Evolutionary conservation across 257 asterid species (phyloP).

Genomic region (Nicotiana attenuata): DNA sequence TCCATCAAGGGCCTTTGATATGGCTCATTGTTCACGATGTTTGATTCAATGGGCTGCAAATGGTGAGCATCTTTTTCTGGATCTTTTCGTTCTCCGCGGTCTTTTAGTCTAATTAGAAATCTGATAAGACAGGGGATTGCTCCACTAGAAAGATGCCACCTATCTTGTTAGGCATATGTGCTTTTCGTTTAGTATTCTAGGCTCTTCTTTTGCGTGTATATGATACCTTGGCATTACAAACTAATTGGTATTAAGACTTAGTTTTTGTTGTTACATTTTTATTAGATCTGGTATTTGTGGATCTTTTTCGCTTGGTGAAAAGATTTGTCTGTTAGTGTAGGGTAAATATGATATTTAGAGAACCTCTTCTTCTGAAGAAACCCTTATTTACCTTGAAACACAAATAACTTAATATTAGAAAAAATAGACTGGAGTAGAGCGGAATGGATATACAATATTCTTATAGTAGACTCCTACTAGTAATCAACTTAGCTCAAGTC

Average conservation of each 20-base stretch:
- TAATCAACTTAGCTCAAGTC: not conserved
- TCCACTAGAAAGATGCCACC: not conserved
- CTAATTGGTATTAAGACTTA: not conserved
- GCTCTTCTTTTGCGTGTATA: not conserved
- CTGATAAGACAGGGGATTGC: not conserved
- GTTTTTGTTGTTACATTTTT: not conserved
- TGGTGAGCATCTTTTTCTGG: conserved; percentile 21
- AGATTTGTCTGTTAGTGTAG: not conserved
- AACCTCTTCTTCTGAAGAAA: not conserved
- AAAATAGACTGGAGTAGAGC: not conserved
- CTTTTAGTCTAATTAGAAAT: not conserved
- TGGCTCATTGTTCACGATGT: conserved; percentile 46
- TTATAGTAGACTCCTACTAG: not conserved
- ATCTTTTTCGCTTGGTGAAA: not conserved
- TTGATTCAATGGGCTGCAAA: conserved; percentile 37
- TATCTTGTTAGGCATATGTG: not conserved
- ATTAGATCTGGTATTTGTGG: not conserved
- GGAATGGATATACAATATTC: not conserved
- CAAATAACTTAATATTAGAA: not conserved
- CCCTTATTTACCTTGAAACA: not conserved
- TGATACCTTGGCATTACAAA: not conserved
- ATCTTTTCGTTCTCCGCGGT: not conserved
- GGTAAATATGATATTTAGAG: not conserved
- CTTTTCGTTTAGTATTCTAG: not conserved
- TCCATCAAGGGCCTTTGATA: conserved; percentile 26